phyloP scores from a whole-genome alignment of 208 protist genomes.

The Lotmaria passim region DNA sequence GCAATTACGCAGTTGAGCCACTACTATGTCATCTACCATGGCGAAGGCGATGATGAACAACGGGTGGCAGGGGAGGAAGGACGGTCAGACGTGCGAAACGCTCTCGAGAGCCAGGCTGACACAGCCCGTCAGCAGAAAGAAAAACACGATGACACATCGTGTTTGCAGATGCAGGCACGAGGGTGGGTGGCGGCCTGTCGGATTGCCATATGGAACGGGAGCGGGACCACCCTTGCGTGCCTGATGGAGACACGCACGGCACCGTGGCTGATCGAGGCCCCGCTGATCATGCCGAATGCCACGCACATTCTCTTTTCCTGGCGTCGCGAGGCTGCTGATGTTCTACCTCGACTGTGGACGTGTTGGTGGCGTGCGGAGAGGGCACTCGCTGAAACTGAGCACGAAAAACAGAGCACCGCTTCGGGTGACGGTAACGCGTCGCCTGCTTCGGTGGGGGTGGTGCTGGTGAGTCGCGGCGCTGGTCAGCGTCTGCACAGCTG shows the following conservation, averaged over 20 bases:
- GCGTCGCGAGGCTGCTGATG: neutral
- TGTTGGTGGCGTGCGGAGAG: constrained; percentile 18
- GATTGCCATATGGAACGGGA: constrained; percentile 37
- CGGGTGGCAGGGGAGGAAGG: no score
- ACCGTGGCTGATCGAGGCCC: constrained; percentile 3
- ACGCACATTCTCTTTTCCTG: neutral
- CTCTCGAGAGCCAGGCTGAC: no score
- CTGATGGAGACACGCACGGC: neutral
- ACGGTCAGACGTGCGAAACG: no score
- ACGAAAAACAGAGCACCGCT: neutral
- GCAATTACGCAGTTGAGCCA: constrained; percentile 33
- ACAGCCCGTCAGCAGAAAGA: no score
- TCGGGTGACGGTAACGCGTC: neutral
- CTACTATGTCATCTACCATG: constrained; percentile 38
- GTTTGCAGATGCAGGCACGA: neutral
- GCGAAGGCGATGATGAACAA: neutral
- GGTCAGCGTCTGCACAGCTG: neutral
- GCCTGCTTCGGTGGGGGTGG: neutral
- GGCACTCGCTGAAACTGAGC: neutral
- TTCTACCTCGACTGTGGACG: neutral
- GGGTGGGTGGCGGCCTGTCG: constrained; percentile 33
- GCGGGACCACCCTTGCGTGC: constrained; percentile 1
- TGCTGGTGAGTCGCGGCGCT: neutral
- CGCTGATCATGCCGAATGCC: neutral
- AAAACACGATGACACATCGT: no score